These are phyloP conservation scores for Globisporangium sylvaticum DNA, from an alignment of 352 stramenopile species.

Conservation along the genomic window DNA sequence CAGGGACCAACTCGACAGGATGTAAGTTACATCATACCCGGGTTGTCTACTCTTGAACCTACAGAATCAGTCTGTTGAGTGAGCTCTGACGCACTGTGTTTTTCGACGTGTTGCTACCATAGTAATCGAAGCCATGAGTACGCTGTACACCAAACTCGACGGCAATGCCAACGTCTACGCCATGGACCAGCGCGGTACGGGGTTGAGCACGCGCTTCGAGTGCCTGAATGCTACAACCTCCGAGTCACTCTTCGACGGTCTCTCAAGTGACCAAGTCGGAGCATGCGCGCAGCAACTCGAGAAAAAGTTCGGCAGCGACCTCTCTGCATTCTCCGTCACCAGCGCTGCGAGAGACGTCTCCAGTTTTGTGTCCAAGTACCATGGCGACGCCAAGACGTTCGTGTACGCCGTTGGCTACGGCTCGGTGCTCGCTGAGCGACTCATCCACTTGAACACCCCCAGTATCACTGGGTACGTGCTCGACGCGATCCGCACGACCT, in stretches of 20 bases:
- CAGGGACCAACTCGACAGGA: constrained; percentile 30
- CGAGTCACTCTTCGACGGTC: constrained; percentile 4
- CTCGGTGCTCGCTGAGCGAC: constrained; percentile 43
- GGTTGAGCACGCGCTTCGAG: constrained; percentile 28
- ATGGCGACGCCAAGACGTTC: constrained; percentile 16
- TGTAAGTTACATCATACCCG: constrained; percentile 18
- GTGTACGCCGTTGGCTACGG: constrained; percentile 53
- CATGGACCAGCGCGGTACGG: constrained; percentile 40
- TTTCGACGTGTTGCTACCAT: background rate
- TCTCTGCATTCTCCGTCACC: constrained; percentile 39
- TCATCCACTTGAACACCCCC: constrained; percentile 40
- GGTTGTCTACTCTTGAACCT: background rate
- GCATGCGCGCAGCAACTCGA: constrained; percentile 27
- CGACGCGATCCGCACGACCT: constrained; percentile 36
- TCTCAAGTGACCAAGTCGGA: constrained; percentile 21
- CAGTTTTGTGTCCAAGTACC: constrained; percentile 21
- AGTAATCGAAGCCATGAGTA: constrained; percentile 39
- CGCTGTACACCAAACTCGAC: constrained; percentile 31
- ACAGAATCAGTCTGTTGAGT: background rate
- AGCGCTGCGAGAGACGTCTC: constrained; percentile 34
- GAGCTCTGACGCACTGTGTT: background rate
- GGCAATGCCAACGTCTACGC: constrained; percentile 46
- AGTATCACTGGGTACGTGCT: constrained; percentile 46
- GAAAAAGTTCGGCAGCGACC: constrained; percentile 19
- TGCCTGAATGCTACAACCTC: constrained; percentile 32